These are phyloP conservation scores for Blastobotrys chiropterorum DNA, from an alignment of 805 yeast species.

Conservation along the genomic window DNA sequence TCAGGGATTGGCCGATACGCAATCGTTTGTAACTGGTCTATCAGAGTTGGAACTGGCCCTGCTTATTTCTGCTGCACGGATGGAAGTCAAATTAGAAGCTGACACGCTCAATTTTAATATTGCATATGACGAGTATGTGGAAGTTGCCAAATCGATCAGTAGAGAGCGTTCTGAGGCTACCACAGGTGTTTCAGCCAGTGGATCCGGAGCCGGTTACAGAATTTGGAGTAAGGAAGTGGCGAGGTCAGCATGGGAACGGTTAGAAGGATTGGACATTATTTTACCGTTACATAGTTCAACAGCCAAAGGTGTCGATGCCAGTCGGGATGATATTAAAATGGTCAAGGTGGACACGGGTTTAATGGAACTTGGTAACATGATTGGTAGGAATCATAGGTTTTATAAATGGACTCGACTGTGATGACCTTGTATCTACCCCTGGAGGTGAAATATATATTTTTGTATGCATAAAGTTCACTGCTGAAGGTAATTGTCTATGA, in stretches of 20 bases:
- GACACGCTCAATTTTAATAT: slow-evolving; percentile 68
- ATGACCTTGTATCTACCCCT: slow-evolving; percentile 23
- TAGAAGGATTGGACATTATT: slow-evolving; percentile 51
- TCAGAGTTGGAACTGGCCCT: slow-evolving; percentile 69
- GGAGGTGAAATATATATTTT: too few species aligned
- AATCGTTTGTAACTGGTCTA: slow-evolving; percentile 34
- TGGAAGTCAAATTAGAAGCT: slow-evolving; percentile 50
- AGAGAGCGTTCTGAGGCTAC: slow-evolving; percentile 32
- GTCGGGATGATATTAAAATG: slow-evolving; percentile 29
- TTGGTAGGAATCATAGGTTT: slow-evolving; percentile 34
- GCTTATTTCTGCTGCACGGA: slow-evolving; percentile 70
- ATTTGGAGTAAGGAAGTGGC: slow-evolving; percentile 58
- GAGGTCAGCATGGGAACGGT: slow-evolving; percentile 66
- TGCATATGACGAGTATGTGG: slow-evolving; percentile 68
- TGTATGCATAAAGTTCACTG: too few species aligned
- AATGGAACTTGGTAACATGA: slow-evolving; percentile 28
- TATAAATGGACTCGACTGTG: slow-evolving; percentile 35
- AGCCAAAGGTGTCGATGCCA: slow-evolving; percentile 30
- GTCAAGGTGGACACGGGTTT: slow-evolving; percentile 30
- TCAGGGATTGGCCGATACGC: slow-evolving; percentile 15
- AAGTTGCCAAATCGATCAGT: slow-evolving; percentile 43
- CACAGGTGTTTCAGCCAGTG: slow-evolving; percentile 11
- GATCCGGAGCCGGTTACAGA: slow-evolving; percentile 29
- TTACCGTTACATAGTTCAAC: slow-evolving; percentile 35
- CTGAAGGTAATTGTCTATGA: too few species aligned